Evolutionary conservation across 2,329 filamentous ascomycete genomes (phyloP), one percentile per base, ranked within the genome.

Genomic region (Xylaria arbuscula): DNA sequence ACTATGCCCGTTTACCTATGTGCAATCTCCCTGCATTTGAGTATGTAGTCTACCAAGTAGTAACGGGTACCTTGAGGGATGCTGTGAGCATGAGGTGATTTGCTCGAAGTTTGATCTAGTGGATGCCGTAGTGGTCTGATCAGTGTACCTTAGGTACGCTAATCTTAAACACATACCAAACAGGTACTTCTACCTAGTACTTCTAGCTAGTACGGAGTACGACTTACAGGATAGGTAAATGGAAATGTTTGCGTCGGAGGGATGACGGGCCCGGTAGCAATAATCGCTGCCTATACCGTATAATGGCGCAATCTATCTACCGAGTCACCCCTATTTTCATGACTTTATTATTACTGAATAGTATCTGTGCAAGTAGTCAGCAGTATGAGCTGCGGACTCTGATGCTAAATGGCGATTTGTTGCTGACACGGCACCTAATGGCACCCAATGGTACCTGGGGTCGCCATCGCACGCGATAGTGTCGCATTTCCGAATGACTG

Each of bases 381-480:
- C 22, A 57, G 15, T 24, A 17, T 13, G 19, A 10, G 10, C 45
- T 3, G 4, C 19, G 3, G 2, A 45, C 6, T 45, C 17, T 36
- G 17, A 17, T 19, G n/a, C 15, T 22, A 47, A 47, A 10, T 22
- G 7, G n/a, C 45, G 45, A 47, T 6, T 47, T 19, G 45, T 10
- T 28, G 36, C 36, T 38, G 36, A 38, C 36, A 13, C n/a, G 17
- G 45, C n/a, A 47, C 45, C 15, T 45, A 22, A 28, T 17, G 60
- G 50, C 48, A n/a, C 56, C 61, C 51, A 67, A 64, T 64, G 51
- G 38, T 32, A 24, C 13, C 17, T 9, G 13, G 17, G 59, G 53
- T 71, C 64, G 69, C 61, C 67, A 71, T 68, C 70, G 62, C 70
- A 71, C 67, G 67, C 64, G 67, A 70, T 67, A 66, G 62, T 68